Evolutionary conservation across 1,139 yeast species (phyloP), one percentile per base, ranked within the genome.

Genomic region (Candida sp.): DNA sequence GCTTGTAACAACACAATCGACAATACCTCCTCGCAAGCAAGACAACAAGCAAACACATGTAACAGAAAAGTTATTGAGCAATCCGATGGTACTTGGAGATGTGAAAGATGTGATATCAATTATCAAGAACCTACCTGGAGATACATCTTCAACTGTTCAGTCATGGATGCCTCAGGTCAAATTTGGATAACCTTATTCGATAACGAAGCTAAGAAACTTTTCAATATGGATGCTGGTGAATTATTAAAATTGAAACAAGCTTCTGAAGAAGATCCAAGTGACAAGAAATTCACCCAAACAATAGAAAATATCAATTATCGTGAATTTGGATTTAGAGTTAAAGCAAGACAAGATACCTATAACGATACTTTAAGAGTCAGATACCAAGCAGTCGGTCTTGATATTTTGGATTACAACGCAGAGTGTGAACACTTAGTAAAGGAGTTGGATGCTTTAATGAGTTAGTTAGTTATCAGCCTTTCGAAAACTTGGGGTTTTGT

Each of bases 181-280:
- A 67, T 90, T 49, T 90, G 97, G 96, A 69, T 87, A 30, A 85
- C 96, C 0, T 72, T 87, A 45, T 95, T 95, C 59, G 96, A 93
- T 61, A 93, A 85, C 32, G 87, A 85, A 52, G 98, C 95, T 1
- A 74, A 72, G 39, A 71, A 73, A 50, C 65, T 95, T 39, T 66
- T 93, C 43, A 93, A 90, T 3, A 66, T 73, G 38, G 66, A 81
- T 30, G 99, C 98, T 1, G 74, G 79, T 39, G 89, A 86, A 40
- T 66, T 91, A 49, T 64, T 76, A 43, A 70, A 70, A 38, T 57
- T 81, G 50, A 77, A 77, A 56, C 76, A 75, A 21, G 72, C 60
- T 19, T 56, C 59, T 25, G 61, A 52, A 30, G 59, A 56, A 9
- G 61, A 63, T n/a, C 67, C 65, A 30, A 77, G 76, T 41, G 74